phyloP scores from a whole-genome alignment of 352 stramenopile genomes.

The Globisporangium yorkense region DNA sequence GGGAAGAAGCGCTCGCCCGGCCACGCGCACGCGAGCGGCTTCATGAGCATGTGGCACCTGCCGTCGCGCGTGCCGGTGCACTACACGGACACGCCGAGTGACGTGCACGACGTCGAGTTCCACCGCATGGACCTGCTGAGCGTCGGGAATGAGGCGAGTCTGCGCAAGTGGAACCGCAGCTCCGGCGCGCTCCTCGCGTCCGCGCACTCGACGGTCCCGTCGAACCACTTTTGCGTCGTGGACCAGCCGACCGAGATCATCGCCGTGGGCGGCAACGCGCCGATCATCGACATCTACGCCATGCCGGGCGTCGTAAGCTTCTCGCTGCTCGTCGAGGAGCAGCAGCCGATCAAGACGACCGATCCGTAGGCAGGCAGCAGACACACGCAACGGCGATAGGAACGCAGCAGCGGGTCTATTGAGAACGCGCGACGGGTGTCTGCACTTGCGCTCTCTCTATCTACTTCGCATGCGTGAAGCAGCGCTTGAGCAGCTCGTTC shows the following conservation, averaged over 20 bases:
- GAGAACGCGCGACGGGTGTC: background rate
- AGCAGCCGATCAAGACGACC: background rate
- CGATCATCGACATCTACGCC: slow-evolving; percentile 67
- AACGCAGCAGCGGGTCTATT: background rate
- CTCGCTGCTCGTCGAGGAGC: slow-evolving; percentile 46
- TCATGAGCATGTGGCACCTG: slow-evolving; percentile 74
- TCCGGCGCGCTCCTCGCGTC: slow-evolving; percentile 52
- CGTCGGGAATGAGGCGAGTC: slow-evolving; percentile 54
- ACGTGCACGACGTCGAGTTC: slow-evolving; percentile 69
- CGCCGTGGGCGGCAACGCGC: slow-evolving; percentile 49
- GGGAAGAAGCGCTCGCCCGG: slow-evolving; percentile 28
- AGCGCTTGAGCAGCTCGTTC: slow-evolving; percentile 66
- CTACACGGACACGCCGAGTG: slow-evolving; percentile 44
- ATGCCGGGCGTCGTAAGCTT: slow-evolving; percentile 83
- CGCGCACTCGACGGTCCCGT: slow-evolving; percentile 44
- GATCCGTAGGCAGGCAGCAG: background rate
- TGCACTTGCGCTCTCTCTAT: background rate
- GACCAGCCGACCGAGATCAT: slow-evolving; percentile 58
- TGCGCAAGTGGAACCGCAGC: slow-evolving; percentile 77
- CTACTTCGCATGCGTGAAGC: slow-evolving; percentile 11
- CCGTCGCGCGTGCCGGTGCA: slow-evolving; percentile 67
- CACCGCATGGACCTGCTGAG: slow-evolving; percentile 68
- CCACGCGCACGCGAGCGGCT: slow-evolving; percentile 25
- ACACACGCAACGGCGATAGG: background rate
- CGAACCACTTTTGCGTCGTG: slow-evolving; percentile 65